Evolutionary conservation across 2,329 filamentous ascomycete species (phyloP).

Genomic region (Colletotrichum euphorbiae): DNA sequence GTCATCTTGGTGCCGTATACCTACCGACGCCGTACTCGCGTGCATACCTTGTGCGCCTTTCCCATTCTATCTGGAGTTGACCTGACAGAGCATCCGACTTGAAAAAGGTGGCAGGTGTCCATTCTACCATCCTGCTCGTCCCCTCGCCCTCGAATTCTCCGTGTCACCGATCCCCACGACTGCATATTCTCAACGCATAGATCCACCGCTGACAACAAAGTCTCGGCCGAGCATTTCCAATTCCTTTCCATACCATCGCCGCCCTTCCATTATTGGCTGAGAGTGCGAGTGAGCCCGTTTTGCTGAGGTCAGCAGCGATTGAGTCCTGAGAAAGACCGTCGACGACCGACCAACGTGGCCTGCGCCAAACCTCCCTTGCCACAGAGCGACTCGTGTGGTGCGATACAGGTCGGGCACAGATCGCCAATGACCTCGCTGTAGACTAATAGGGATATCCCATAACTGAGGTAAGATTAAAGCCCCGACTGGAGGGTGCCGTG

Average conservation of each 20-base stretch:
- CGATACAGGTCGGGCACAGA: conserved; percentile 36
- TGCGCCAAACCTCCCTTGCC: conserved; percentile 33
- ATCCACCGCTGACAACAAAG: conserved; percentile 1
- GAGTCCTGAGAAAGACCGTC: neutral
- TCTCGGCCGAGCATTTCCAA: conserved; percentile 16
- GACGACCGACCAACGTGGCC: conserved; percentile 13
- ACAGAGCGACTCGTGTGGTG: conserved; percentile 32
- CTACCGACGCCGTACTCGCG: conserved; percentile 8
- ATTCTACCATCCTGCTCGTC: neutral
- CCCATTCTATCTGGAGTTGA: conserved; percentile 27
- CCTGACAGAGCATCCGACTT: conserved; percentile 21
- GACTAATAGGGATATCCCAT: conserved; percentile 39
- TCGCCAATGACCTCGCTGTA: conserved; percentile 31
- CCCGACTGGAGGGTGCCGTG: conserved; percentile 24
- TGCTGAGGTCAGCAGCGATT: conserved; percentile 25
- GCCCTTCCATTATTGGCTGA: conserved; percentile 21
- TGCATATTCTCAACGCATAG: conserved; percentile 14
- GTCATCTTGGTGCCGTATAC: neutral
- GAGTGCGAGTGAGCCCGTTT: conserved; percentile 6
- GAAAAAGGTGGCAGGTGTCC: conserved; percentile 29
- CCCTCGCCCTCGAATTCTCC: conserved; percentile 6
- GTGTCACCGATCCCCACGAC: conserved; percentile 13
- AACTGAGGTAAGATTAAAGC: conserved; percentile 36
- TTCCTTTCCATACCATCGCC: conserved; percentile 8
- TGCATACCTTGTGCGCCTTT: conserved; percentile 20